Evolutionary conservation across 768 basidiomycete genomes (phyloP), one percentile per base, ranked within the genome.

Genomic region (Fibroporia radiculosa): DNA sequence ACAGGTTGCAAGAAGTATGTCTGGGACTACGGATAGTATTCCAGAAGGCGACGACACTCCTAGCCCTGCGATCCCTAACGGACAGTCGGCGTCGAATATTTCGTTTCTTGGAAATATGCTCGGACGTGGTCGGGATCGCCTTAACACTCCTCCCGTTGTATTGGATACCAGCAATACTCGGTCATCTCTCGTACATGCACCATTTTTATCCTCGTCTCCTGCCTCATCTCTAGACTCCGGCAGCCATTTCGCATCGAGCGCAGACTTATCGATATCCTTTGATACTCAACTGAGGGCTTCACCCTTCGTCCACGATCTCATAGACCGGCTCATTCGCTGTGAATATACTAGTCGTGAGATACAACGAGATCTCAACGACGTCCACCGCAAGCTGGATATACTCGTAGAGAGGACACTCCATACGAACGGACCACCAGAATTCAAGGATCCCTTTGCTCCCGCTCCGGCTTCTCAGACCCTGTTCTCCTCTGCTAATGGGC

Each of bases 181-280:
- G 36, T 62, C 73, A 6, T 68, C 72, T 3, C 71, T 71, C 55
- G 69, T 70, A 48, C 59, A 61, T 34, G 68, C 70, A 23, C 65
- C 70, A 23, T 71, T 75, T 54, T 67, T 71, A 3, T 84, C 86
- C 2, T 71, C 79, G 2, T 90, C 87, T 2, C 87, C 87, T 6
- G 84, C 79, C 16, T 89, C 87, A 6, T 90, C 87, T 10, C 58
- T 84, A 53, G 83, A 80, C 59, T 89, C 87, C 10, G 79, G 74
- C 41, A 84, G 82, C 53, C 80, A 82, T 20, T 73, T 77, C 51
- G 59, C 75, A 16, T 62, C 72, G 12, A 68, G 67, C 47, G 55
- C 62, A 32, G 82, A 83, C 32, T 65, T 66, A 29, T 50, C 62
- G 8, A 66, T 64, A 37, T 74, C 61, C 50, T 79, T 91, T 26